Percentiles rank a stretch among this genome's conserved stretches.
phyloP scores from a whole-genome alignment of 805 yeast species.

The Teunomyces gatunensis region DNA sequence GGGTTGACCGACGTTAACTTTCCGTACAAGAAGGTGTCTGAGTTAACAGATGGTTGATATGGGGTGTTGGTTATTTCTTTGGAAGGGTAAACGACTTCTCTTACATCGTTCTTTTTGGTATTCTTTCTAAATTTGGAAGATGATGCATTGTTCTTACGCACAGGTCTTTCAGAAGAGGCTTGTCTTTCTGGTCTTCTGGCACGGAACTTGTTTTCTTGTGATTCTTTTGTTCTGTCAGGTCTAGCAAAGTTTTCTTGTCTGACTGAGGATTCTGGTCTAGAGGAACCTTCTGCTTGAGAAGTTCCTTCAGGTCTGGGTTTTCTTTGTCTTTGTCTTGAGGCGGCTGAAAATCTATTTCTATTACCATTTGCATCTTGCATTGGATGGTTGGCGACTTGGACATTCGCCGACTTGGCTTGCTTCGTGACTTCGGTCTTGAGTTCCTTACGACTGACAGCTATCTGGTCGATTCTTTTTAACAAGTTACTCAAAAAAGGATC shows the following conservation, averaged over 20 bases:
- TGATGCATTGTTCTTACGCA: slow-evolving; percentile 3
- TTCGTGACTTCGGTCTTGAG: slow-evolving; percentile 6
- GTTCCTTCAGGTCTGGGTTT: slow-evolving; percentile 2
- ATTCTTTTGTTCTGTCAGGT: neutral
- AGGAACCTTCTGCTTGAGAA: slow-evolving; percentile 1
- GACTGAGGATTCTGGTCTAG: neutral
- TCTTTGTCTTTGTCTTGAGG: slow-evolving; percentile 5
- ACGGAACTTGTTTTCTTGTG: neutral
- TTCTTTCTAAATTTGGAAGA: slow-evolving; percentile 1
- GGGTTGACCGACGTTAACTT: slow-evolving; percentile 31
- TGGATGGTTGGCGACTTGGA: slow-evolving; percentile 2
- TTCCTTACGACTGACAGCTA: slow-evolving; percentile 18
- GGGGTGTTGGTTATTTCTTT: slow-evolving; percentile 9
- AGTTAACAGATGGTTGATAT: slow-evolving; percentile 19
- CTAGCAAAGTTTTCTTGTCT: neutral
- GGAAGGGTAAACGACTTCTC: slow-evolving; percentile 4
- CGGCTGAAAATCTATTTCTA: neutral
- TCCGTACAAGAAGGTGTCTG: slow-evolving; percentile 36
- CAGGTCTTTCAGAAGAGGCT: neutral
- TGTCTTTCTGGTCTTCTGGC: slow-evolving; percentile 6
- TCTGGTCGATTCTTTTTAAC: slow-evolving; percentile 35
- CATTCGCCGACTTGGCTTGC: neutral
- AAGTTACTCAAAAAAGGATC: slow-evolving; percentile 31
- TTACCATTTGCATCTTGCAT: neutral
- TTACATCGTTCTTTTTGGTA: neutral